Evolutionary conservation across 1,284 basidiomycete genomes (phyloP), one percentile per base, ranked within the genome.

Genomic region (Ustilago tritici): DNA sequence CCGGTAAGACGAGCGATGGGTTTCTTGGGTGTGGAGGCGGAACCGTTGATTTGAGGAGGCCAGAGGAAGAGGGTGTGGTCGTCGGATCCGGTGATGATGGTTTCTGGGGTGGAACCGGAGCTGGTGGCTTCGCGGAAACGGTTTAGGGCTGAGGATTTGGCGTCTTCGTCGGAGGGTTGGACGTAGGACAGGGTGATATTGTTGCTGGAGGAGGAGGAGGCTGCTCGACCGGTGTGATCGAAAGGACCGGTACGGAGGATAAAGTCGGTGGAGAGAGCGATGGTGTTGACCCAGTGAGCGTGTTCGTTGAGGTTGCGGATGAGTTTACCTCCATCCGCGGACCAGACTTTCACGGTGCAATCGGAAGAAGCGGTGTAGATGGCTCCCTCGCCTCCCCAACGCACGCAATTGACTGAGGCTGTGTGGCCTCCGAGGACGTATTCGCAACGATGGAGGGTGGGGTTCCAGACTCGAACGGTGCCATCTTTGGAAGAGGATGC

Each of bases 211-310:
- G 54, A 43, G 31, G 60, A 14, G 3, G 62, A 23, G 5, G 43
- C n/a, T 1, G 65, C 79, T 7, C 65, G 66, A 55, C 81, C 82
- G 0, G 90, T 92, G 78, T 97, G 93, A 85, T 98, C 95, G 81
- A 93, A 99, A 0, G 96, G 95, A 0, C 97, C 96, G 0, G 96
- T 98, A 4, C 95, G 92, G 10, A 98, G 89, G 15, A 96, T 91
- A 85, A 95, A 98, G 86, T 99, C 96, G 15, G 95, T 97, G 83
- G 95, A 96, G 63, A 99, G 89, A 2, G 96, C 92, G 55, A 99
- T 91, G 0, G 95, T 98, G 53, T 95, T 99, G 23, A 99, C 96
- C 96, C 95, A 98, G 85, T 99, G 97, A 0, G 95, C 95, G 82
- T 99, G 97, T 76, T 98, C 95, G 86, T 93, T 94, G 34, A 99